These are phyloP conservation scores for Carallia pectinifolia DNA, from an alignment of 345 rosid species.

Conservation along the genomic window DNA sequence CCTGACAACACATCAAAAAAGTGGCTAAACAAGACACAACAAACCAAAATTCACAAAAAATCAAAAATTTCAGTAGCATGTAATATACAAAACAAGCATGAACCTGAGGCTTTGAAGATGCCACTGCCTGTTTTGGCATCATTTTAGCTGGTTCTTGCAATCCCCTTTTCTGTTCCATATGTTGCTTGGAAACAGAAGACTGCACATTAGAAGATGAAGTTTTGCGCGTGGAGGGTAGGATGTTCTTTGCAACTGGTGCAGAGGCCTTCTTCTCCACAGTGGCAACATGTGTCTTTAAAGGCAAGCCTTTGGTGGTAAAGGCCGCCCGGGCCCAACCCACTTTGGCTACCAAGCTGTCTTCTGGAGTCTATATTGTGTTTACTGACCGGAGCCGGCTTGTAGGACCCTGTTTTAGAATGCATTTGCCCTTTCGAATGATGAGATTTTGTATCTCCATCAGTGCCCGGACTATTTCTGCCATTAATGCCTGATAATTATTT, in stretches of 20 bases:
- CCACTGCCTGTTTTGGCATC: constrained; percentile 39
- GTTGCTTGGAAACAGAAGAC: constrained; percentile 44
- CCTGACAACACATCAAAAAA: constrained; percentile 23
- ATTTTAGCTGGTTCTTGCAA: constrained; percentile 37
- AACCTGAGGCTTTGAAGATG: constrained; percentile 54
- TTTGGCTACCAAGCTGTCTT: constrained; percentile 42
- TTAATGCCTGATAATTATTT: constrained; percentile 41
- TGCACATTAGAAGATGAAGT: constrained; percentile 42
- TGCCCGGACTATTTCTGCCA: constrained; percentile 39
- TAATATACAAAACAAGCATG: background rate
- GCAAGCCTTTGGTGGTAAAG: constrained; percentile 37
- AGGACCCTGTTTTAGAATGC: constrained; percentile 32
- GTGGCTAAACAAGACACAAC: background rate
- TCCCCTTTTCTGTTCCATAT: constrained; percentile 47
- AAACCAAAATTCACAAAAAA: background rate
- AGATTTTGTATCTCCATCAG: constrained; percentile 49
- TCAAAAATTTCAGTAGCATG: background rate
- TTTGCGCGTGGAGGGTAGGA: constrained; percentile 27
- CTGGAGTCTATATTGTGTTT: constrained; percentile 40
- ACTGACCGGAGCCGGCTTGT: constrained; percentile 37
- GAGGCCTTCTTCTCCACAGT: constrained; percentile 38
- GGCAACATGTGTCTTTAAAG: constrained; percentile 31
- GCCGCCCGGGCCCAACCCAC: constrained; percentile 30
- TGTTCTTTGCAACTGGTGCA: constrained; percentile 30
- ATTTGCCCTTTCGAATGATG: constrained; percentile 31